Conservation (phyloP, 441 rosid species). For the Aquilaria agallochum region DNA sequence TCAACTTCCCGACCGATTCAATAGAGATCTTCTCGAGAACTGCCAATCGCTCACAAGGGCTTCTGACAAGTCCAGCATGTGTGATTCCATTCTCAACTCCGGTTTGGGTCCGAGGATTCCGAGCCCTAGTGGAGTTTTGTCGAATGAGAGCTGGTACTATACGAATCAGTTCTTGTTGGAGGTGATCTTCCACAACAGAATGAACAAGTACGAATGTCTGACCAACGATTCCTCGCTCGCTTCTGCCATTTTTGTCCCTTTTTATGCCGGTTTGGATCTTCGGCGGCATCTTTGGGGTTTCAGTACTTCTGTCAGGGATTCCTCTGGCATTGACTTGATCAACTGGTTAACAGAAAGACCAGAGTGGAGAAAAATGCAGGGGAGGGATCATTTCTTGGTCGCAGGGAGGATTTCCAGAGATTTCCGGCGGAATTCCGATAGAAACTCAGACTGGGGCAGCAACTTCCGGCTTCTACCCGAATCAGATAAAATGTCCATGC, state of each 20-base stretch:
- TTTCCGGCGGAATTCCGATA: conserved; percentile 32
- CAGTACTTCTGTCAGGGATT: conserved; percentile 27
- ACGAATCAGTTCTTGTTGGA: conserved; percentile 44
- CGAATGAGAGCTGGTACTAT: conserved; percentile 21
- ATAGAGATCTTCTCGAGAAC: conserved; percentile 33
- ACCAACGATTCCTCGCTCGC: conserved; percentile 37
- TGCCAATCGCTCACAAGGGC: conserved; percentile 28
- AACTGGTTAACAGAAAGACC: conserved; percentile 34
- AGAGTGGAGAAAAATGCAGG: conserved; percentile 41
- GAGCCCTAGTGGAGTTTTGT: conserved; percentile 6
- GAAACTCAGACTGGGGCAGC: conserved; percentile 43
- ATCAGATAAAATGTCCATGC: conserved; percentile 37
- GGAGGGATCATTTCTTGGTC: conserved; percentile 49
- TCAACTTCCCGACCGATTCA: conserved; percentile 43
- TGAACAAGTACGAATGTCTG: conserved; percentile 36
- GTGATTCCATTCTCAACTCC: conserved; percentile 23
- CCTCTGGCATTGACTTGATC: conserved; percentile 19
- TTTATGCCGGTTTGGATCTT: conserved; percentile 35
- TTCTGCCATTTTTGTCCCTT: conserved; percentile 38
- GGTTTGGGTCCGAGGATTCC: conserved; percentile 35
- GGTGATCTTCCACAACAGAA: conserved; percentile 38
- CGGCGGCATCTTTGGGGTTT: conserved; percentile 38
- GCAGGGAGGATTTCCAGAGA: conserved; percentile 46
- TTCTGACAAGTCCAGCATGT: conserved; percentile 27
- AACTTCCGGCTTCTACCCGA: conserved; percentile 40